Percentiles rank a stretch among this genome's conserved stretches.
These are phyloP conservation scores for Castanea sativa DNA, from an alignment of 306 rosid species.

Conservation along the genomic window DNA sequence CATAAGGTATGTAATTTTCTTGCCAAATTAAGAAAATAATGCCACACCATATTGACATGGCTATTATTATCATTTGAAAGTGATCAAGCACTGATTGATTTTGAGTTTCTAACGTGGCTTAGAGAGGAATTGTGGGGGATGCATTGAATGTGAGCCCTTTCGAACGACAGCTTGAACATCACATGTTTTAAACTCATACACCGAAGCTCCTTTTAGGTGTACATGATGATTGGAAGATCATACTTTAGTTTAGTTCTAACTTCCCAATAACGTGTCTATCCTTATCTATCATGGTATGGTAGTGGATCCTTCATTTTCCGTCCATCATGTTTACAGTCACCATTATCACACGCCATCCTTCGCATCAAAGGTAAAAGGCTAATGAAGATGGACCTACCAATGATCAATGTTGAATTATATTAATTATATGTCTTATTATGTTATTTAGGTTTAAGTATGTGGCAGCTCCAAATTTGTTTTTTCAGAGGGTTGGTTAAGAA, in stretches of 20 bases:
- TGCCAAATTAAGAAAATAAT: background rate
- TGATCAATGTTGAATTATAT: too few relatives aligned
- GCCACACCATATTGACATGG: background rate
- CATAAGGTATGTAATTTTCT: background rate
- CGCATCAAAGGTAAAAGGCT: background rate
- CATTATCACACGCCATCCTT: background rate
- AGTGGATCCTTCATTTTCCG: background rate
- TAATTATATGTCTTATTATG: too few relatives aligned
- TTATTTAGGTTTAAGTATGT: too few relatives aligned
- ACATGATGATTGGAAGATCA: background rate
- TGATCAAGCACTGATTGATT: conserved; percentile 19
- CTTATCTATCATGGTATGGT: background rate
- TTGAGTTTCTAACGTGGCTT: background rate
- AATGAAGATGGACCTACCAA: background rate
- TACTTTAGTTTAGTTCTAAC: background rate
- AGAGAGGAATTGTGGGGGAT: background rate
- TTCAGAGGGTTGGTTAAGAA: too few relatives aligned
- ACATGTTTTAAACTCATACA: background rate
- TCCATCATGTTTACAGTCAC: background rate
- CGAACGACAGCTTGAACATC: background rate
- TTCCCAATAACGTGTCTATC: background rate
- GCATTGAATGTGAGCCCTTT: conserved; percentile 9
- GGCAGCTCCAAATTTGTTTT: too few relatives aligned
- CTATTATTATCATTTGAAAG: conserved; percentile 3
- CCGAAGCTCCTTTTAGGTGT: background rate